Conservation (phyloP, 2,329 filamentous ascomycete species). For the Myriangium duriaei region DNA sequence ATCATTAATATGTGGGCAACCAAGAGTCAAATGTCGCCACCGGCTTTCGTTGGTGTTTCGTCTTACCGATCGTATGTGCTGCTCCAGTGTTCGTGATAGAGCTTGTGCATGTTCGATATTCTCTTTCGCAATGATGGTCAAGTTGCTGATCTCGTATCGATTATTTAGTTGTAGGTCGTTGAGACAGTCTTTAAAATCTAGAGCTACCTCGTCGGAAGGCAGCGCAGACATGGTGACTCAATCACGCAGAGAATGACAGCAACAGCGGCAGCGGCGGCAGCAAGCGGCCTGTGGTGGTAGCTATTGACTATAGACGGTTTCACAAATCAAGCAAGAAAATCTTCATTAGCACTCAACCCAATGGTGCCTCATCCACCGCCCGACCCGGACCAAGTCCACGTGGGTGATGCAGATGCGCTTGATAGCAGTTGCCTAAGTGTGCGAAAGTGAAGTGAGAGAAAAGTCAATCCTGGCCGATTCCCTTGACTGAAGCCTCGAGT, state of each 20-base stretch:
- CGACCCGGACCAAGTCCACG: neutral
- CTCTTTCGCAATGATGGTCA: conserved; percentile 95
- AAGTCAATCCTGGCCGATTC: no score
- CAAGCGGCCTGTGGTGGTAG: neutral
- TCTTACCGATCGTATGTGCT: conserved; percentile 89
- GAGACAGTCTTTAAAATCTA: conserved; percentile 87
- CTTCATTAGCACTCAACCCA: no score
- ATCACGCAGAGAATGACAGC: neutral
- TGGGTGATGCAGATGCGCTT: no score
- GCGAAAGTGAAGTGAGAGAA: no score
- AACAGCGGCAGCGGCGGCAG: neutral
- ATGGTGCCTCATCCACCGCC: neutral
- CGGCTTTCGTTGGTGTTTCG: neutral
- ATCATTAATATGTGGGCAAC: neutral
- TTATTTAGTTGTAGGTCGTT: conserved; percentile 86
- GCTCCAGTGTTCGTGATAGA: conserved; percentile 79
- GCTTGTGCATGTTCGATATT: conserved; percentile 91
- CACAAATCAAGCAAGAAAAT: neutral
- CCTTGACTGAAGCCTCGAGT: no score
- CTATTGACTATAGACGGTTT: neutral
- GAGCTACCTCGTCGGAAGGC: conserved; percentile 71
- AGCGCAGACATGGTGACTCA: conserved; percentile 49
- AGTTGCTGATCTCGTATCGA: conserved; percentile 89
- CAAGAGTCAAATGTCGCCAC: neutral
- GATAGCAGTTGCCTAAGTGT: no score